Conservation (phyloP, 2,329 filamentous ascomycete genomes). For the Lecanicillium sp. region DNA sequence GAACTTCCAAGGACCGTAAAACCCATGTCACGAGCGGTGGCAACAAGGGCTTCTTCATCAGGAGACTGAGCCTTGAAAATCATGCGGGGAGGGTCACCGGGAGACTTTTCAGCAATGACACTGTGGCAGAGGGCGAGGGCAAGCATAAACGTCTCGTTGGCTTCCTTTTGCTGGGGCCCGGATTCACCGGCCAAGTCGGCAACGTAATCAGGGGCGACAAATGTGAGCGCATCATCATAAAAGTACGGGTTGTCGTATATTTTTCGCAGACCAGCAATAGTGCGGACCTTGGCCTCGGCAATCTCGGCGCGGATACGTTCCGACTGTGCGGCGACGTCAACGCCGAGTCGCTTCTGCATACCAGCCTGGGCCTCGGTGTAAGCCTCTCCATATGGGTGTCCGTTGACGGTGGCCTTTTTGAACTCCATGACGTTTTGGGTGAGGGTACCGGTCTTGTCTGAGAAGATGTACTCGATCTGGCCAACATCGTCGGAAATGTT, state of each 20-base stretch:
- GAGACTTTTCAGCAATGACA: conserved; percentile 83
- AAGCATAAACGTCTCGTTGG: conserved; percentile 89
- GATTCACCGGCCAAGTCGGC: conserved; percentile 73
- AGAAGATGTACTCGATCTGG: conserved; percentile 99
- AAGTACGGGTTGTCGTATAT: conserved; percentile 88
- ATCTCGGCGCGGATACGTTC: conserved; percentile 71
- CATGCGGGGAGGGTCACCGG: conserved; percentile 85
- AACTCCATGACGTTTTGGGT: conserved; percentile 99
- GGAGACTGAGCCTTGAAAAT: conserved; percentile 96
- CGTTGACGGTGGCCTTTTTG: conserved; percentile 96
- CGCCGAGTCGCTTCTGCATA: conserved; percentile 86
- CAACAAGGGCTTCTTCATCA: conserved; percentile 89
- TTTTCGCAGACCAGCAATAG: conserved; percentile 65
- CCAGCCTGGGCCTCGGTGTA: conserved; percentile 96
- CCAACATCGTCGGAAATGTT: conserved; percentile 98
- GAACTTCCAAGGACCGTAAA: conserved; percentile 84
- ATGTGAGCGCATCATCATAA: conserved; percentile 83
- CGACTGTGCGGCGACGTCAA: conserved; percentile 77
- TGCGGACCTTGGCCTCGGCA: conserved; percentile 64
- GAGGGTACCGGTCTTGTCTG: conserved; percentile 92
- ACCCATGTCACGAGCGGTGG: conserved; percentile 90
- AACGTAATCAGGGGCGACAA: conserved; percentile 85
- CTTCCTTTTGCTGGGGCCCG: conserved; percentile 67
- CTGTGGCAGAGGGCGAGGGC: conserved; percentile 93
- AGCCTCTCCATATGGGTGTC: conserved; percentile 92